Percentiles rank a stretch among this genome's conserved stretches.
Evolutionary conservation across 345 rosid genomes (phyloP).

Genomic region (Rhizophora mangle): DNA sequence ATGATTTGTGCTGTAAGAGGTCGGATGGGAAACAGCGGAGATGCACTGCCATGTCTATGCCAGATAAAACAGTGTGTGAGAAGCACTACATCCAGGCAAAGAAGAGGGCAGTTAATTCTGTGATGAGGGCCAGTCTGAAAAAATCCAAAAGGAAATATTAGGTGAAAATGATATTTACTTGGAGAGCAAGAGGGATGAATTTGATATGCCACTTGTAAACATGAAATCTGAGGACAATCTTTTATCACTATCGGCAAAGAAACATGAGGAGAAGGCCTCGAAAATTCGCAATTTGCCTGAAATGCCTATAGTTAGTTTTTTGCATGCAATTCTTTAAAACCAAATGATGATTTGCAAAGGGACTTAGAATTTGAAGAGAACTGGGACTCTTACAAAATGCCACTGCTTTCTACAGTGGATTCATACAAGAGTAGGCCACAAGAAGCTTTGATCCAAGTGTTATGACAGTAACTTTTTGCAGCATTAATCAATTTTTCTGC

Average conservation of each 20-base stretch:
- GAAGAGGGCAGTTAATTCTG: conserved; percentile 91
- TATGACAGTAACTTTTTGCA: conserved; percentile 26
- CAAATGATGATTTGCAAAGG: conserved; percentile 48
- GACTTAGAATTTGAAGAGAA: conserved; percentile 63
- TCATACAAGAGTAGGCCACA: conserved; percentile 61
- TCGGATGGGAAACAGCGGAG: conserved; percentile 99
- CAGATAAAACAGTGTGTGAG: conserved; percentile 95
- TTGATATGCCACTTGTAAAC: conserved; percentile 42
- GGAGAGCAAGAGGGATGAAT: conserved; percentile 72
- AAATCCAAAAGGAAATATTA: conserved; percentile 51
- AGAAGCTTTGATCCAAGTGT: conserved; percentile 56
- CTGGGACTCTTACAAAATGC: conserved; percentile 52
- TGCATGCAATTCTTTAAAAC: conserved; percentile 37
- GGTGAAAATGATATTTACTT: conserved; percentile 57
- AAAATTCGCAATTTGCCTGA: conserved; percentile 53
- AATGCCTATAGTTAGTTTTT: conserved; percentile 44
- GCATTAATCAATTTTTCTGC: neutral
- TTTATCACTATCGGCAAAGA: conserved; percentile 31
- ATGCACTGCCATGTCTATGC: conserved; percentile 97
- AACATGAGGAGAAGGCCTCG: conserved; percentile 43
- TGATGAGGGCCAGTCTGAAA: conserved; percentile 75
- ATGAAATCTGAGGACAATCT: conserved; percentile 40
- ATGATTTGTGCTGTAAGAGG: conserved; percentile 94
- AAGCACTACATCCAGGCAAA: conserved; percentile 94
- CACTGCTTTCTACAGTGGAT: conserved; percentile 49